A percentile compares a stretch with the other conserved stretches of the same genome.
These are phyloP conservation scores for Ustilago shanxiensis DNA, from an alignment of 1,284 basidiomycete genomes.

Conservation along the genomic window DNA sequence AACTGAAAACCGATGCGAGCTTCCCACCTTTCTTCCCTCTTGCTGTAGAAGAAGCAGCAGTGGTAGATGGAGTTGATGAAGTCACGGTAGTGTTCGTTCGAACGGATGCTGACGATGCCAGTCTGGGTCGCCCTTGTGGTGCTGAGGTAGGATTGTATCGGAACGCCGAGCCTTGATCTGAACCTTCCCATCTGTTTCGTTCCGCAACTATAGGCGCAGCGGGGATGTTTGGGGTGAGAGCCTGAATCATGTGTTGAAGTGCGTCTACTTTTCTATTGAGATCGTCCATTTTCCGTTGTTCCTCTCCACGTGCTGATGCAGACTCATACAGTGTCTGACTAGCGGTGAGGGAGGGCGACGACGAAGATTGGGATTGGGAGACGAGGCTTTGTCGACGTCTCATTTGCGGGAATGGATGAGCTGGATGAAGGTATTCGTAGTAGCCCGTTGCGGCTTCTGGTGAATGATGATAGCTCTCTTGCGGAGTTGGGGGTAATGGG, in stretches of 20 bases:
- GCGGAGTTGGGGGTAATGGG: neutral
- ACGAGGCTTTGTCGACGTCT: conserved; percentile 5
- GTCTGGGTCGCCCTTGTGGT: neutral
- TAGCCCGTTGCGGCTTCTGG: neutral
- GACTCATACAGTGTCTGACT: neutral
- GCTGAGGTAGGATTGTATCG: conserved; percentile 8
- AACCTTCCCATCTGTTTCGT: neutral
- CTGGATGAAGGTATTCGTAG: conserved; percentile 2
- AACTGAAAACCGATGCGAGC: conserved; percentile 6
- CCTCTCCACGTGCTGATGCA: neutral
- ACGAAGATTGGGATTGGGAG: neutral
- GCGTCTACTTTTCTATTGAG: conserved; percentile 38
- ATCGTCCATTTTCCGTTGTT: conserved; percentile 28
- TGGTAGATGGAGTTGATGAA: neutral
- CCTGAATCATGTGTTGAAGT: conserved; percentile 24
- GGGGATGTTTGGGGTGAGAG: neutral
- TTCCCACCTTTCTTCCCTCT: conserved; percentile 5
- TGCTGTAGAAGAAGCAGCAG: neutral
- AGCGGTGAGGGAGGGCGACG: conserved; percentile 15
- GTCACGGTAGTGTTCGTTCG: neutral
- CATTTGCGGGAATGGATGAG: neutral
- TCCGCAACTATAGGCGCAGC: neutral
- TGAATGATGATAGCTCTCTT: neutral
- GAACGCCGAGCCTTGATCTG: conserved; percentile 9
- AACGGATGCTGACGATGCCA: neutral